Evolutionary conservation across 2,329 filamentous ascomycete species (phyloP), one percentile per base, ranked within the genome.

Genomic region (Venturia nashicola): DNA sequence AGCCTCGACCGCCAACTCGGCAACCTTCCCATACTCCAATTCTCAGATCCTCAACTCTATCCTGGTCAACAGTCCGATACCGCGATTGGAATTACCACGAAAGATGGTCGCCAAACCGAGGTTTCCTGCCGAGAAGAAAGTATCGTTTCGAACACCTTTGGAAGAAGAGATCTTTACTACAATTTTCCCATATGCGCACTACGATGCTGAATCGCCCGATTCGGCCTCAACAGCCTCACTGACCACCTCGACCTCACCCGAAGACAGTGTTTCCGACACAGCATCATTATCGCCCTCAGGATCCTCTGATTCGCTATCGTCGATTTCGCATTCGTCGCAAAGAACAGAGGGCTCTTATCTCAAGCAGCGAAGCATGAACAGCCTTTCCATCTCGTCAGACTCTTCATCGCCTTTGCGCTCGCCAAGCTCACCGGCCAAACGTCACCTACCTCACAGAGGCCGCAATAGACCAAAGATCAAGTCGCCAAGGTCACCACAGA

Each of bases 101-200:
- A 75, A 72, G 66, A 64, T 59, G 51, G 34, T 59, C 6, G 46
- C 34, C n/a, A 46, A 32, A n/a, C 59, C 57, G 8, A 48, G 44
- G 32, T 85, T 85, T 69, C 82, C 83, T 4, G 76, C 80, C 2
- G 75, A 79, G 68, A 86, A 86, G 74, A 78, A 76, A 66, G 83
- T 86, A 14, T 79, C 77, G 34, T 86, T 85, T 70, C 76, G 79
- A 23, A 75, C 74, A 14, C 79, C 81, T 20, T 71, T 86, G 34
- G 82, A 83, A 57, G 83, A 86, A 69, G 82, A 84, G 64, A 84
- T 86, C 68, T 77, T 76, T 66, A 86, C 78, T 2, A 76, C 78
- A 48, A 78, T 75, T 64, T 86, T 83, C 71, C 81, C 79, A 5
- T 72, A 80, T 62, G 79, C 79, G 44, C 82, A 85, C 67, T 81